A percentile compares a stretch with the other conserved stretches of the same genome.
Conservation (phyloP, 768 basidiomycete species). For the Boletus reticuloceps region DNA sequence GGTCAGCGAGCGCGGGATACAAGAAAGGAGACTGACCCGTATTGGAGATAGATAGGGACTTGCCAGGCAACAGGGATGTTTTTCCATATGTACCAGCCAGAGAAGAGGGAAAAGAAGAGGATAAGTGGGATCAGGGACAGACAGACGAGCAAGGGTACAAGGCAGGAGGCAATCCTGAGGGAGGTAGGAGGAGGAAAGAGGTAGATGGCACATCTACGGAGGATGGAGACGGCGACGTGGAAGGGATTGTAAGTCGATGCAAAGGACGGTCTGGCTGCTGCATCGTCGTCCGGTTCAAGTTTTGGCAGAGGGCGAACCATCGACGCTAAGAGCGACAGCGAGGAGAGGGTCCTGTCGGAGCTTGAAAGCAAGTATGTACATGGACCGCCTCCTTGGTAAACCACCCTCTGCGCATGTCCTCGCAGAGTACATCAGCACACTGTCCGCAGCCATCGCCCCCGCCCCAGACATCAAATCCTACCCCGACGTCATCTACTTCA, state of each 20-base stretch:
- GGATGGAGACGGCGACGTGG: background rate
- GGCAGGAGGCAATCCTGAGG: constrained; percentile 48
- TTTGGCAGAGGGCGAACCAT: constrained; percentile 24
- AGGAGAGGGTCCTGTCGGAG: constrained; percentile 18
- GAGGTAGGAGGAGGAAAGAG: constrained; percentile 11
- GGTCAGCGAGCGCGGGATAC: constrained; percentile 1
- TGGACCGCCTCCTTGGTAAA: constrained; percentile 47
- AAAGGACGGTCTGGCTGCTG: background rate
- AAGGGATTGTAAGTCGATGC: background rate
- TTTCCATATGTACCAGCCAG: constrained; percentile 75
- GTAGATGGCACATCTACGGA: constrained; percentile 1
- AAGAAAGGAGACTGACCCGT: constrained; percentile 54
- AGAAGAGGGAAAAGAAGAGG: constrained; percentile 55
- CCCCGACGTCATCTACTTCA: constrained; percentile 83
- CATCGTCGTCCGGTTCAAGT: constrained; percentile 17
- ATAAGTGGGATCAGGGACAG: constrained; percentile 61
- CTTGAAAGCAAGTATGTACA: constrained; percentile 10
- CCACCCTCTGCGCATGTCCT: constrained; percentile 48
- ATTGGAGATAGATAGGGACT: constrained; percentile 67
- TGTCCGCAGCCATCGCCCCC: constrained; percentile 27
- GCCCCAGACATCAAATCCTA: constrained; percentile 73
- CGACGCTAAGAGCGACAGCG: constrained; percentile 10
- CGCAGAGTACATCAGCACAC: constrained; percentile 38
- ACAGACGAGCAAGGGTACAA: constrained; percentile 66
- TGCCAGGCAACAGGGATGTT: constrained; percentile 72